A percentile compares a stretch with the other conserved stretches of the same genome.
phyloP scores from a whole-genome alignment of 164 flowering plant species.

The Paratinospora sagittata region DNA sequence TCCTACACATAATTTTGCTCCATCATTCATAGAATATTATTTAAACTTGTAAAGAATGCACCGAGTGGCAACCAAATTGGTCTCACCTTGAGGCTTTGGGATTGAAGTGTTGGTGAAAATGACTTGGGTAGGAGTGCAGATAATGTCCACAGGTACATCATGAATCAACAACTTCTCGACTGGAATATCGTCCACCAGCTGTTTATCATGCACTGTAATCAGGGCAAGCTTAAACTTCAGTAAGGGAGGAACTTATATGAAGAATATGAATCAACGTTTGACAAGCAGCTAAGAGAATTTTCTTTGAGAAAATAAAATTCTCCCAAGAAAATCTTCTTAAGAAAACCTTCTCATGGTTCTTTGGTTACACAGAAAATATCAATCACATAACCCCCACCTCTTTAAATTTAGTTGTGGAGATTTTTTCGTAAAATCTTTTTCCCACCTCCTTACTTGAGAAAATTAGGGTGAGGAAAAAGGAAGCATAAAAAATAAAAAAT shows the following conservation, averaged over 20 bases:
- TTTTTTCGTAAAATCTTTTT: no score
- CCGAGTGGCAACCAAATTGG: background rate
- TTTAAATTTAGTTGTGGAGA: no score
- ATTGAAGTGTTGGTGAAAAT: conserved; percentile 66
- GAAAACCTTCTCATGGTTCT: no score
- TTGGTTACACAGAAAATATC: no score
- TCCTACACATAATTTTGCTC: conserved; percentile 32
- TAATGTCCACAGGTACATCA: conserved; percentile 85
- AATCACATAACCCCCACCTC: no score
- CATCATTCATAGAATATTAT: background rate
- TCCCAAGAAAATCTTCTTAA: no score
- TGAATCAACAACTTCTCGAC: conserved; percentile 71
- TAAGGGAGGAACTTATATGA: background rate
- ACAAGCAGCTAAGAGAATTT: no score
- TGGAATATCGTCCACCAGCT: conserved; percentile 81
- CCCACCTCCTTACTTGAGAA: no score
- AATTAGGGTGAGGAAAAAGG: no score
- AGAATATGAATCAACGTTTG: background rate
- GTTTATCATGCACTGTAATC: conserved; percentile 67
- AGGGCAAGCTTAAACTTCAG: background rate
- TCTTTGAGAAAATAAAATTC: no score
- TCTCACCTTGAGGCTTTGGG: conserved; percentile 82
- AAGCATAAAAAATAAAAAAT: no score
- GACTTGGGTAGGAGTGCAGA: conserved; percentile 82
- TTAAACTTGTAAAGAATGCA: background rate